Base-by-base conservation (phyloP, 1,139 yeast genomes). In the Lodderomyces metapsilosis region DNA sequence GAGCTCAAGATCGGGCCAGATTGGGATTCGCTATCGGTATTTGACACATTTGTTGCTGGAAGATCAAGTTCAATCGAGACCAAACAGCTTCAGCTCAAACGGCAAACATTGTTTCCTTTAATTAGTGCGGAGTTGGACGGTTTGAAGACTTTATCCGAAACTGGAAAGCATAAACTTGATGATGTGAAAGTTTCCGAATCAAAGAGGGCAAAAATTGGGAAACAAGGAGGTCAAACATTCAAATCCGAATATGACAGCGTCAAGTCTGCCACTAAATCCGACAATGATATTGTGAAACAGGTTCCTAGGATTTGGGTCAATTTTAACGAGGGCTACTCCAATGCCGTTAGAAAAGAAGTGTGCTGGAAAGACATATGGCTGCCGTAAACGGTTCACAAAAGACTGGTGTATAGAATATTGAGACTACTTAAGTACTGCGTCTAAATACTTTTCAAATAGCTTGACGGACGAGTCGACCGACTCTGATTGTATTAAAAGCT, bases 241-340 rank as follows among this genome's bases (percentile, higher is more conserved):
- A 33, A 33, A n/a, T 20, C 36, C 4, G 27, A 22, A 22, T 33
- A 33, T 22, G 36, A 33, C 13, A 10, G 12, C 7, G 36, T 33
- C 6, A 20, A 20, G 11, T 22, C 25, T 11, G 18, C 24, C 20
- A 5, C 18, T 4, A 21, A 20, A 22, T 10, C 27, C 11, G 25
- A 13, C 25, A 13, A 13, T 21, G 36, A 33, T 13, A 22, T 13
- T 5, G 21, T 9, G 5, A 33, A 32, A 20, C 24, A 18, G 6
- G 25, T 30, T 15, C 45, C 59, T 10, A 70, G 85, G 47, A 84
- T 88, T 6, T 92, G 98, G 98, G 87, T 92, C 12, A 91, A 87
- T 56, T 91, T 84, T 55, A 86, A 86, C 50, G 98, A 91, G 61
- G 98, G 98, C 1, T 91, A 86, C 54, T 87, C 96, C 7, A 87